Evolutionary conservation across 768 basidiomycete genomes (phyloP), one percentile per base, ranked within the genome.

Genomic region (Leccinum obscurum): DNA sequence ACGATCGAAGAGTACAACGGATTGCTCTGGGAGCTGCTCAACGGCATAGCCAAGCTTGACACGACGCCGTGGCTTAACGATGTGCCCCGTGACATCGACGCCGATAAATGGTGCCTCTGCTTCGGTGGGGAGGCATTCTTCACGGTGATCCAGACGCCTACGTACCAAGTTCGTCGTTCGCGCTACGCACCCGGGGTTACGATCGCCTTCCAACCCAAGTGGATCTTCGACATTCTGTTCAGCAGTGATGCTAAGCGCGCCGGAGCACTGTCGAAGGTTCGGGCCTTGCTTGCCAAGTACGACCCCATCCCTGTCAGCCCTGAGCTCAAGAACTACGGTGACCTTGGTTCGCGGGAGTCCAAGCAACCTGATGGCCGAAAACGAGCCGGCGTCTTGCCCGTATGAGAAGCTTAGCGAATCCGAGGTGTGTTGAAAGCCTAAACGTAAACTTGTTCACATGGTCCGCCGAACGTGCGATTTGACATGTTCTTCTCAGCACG

Each of bases 301-400:
- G 66, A 68, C 13, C 63, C 66, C 13, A 64, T 68, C 20, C 57
- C 63, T 28, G 58, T 67, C 46, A 68, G 66, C 58, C 98, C 72
- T 98, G 66, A 67, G 57, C 51, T 68, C 26, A 68, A 65, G 58
- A 67, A 68, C 56, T 65, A 67, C 26, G 66, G 66, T 8, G 66
- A 68, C 2, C 2, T 56, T 24, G 66, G 58, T 37, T 67, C 66
- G 11, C 66, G 66, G 37, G 66, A 67, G 63, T 58, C 66, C n/a
- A 56, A 58, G 51, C 66, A 68, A 37, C 22, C 35, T 68, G 28
- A 26, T 67, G 48, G 66, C 64, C 37, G 66, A 68, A 20, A 67
- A 62, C 37, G 56, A 65, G 9, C 63, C 66, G 3, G 63, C 63
- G 0, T 10, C 63, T 6, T 67, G 63, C 37, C 66, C 63, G 5